These are phyloP conservation scores for Apiotrichum gamsii DNA, from an alignment of 1,284 basidiomycete species.

Conservation along the genomic window DNA sequence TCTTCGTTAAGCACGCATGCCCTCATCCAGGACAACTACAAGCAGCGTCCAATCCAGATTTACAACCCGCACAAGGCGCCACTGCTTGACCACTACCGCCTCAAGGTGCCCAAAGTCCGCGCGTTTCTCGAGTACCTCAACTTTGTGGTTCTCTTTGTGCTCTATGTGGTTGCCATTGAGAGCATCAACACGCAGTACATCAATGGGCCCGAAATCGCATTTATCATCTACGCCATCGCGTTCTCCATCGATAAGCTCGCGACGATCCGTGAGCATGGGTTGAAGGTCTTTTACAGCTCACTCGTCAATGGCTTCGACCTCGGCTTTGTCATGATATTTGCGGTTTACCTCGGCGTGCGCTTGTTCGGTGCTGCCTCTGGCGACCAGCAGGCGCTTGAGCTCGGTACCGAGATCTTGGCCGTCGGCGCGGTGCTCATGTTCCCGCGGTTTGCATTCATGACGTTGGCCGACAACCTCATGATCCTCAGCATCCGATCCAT, in stretches of 20 bases:
- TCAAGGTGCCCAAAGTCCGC: constrained; percentile 87
- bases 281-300: constrained; percentile 52
- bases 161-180: constrained; percentile 79
- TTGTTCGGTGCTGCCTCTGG: constrained; percentile 62
- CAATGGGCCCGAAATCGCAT: constrained; percentile 61
- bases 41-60: constrained; percentile 82
- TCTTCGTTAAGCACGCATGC: constrained; percentile 77
- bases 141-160: constrained; percentile 72
- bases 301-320: constrained; percentile 74
- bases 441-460: constrained; percentile 80
- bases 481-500: constrained; percentile 48
- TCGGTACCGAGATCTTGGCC: constrained; percentile 41
- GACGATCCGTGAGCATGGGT: constrained; percentile 87
- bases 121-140: constrained; percentile 79
- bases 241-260: constrained; percentile 88
- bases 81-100: constrained; percentile 82
- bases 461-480: constrained; percentile 72
- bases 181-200: constrained; percentile 57
- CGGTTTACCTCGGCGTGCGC: constrained; percentile 65
- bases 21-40: constrained; percentile 88
- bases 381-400: constrained; percentile 55
- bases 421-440: constrained; percentile 74
- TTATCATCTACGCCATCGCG: constrained; percentile 76
- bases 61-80: constrained; percentile 91
- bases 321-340: constrained; percentile 65